Percentiles rank a stretch among this genome's conserved stretches.
Conservation (phyloP, 768 basidiomycete species). For the Collybia mongolica region DNA sequence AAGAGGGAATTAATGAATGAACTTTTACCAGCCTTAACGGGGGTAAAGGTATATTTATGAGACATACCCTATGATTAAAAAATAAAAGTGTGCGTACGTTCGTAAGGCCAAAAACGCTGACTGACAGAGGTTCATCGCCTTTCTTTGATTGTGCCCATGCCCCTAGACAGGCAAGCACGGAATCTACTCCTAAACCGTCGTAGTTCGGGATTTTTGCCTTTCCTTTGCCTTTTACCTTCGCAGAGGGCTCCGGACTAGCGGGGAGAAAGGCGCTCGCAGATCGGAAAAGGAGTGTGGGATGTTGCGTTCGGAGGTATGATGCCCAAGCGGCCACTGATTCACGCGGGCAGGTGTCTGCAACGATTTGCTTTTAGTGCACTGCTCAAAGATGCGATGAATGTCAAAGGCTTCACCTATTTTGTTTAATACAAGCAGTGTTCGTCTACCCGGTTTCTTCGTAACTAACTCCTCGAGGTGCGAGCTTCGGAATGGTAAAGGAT, state of each 20-base stretch:
- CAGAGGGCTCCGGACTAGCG: slow-evolving; percentile 16
- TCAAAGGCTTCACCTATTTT: slow-evolving; percentile 72
- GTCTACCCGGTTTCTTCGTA: slow-evolving; percentile 38
- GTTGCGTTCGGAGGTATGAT: slow-evolving; percentile 50
- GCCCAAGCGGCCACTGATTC: slow-evolving; percentile 77
- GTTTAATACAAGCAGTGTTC: slow-evolving; percentile 70
- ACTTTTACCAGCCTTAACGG: slow-evolving; percentile 76
- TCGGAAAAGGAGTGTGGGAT: slow-evolving; percentile 72
- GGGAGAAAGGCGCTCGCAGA: slow-evolving; percentile 70
- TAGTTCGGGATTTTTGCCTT: slow-evolving; percentile 37
- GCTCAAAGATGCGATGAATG: slow-evolving; percentile 2
- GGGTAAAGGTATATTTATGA: slow-evolving; percentile 3
- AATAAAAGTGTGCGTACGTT: slow-evolving; percentile 53
- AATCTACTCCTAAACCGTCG: slow-evolving; percentile 64
- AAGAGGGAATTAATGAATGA: slow-evolving; percentile 80
- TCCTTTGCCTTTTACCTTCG: slow-evolving; percentile 42
- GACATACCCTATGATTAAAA: background rate
- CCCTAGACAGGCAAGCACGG: slow-evolving; percentile 47
- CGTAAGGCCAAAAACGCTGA: slow-evolving; percentile 82
- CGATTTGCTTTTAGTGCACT: background rate
- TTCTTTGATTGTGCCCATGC: slow-evolving; percentile 46
- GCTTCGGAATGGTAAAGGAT: slow-evolving; percentile 74
- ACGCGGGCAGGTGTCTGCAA: slow-evolving; percentile 72
- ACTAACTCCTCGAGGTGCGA: slow-evolving; percentile 56
- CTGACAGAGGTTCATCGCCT: slow-evolving; percentile 50